These are phyloP conservation scores for Thraustochytrium sp. DNA, from an alignment of 352 stramenopile species.

Conservation along the genomic window DNA sequence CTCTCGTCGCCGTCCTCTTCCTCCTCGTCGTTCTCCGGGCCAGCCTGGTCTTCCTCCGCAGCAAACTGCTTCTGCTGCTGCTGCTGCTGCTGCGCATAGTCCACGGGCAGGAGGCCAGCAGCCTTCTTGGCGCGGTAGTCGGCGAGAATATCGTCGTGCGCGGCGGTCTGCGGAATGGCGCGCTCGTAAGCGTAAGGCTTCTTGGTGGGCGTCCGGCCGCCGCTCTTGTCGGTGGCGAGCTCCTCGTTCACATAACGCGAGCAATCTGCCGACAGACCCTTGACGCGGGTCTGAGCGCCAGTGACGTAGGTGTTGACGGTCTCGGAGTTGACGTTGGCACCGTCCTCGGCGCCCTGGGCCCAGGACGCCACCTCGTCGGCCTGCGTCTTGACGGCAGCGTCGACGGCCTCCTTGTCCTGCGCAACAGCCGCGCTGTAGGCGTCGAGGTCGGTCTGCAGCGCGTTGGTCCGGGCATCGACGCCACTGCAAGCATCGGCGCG, in stretches of 20 bases:
- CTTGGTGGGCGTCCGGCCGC: background rate
- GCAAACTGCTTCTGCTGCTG: background rate
- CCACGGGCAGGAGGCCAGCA: too few relatives aligned
- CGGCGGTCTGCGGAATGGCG: background rate
- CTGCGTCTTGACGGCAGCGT: background rate
- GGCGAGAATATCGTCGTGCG: background rate
- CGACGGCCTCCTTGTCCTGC: background rate
- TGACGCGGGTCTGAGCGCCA: background rate
- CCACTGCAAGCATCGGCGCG: background rate
- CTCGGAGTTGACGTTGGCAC: background rate
- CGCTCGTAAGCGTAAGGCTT: background rate
- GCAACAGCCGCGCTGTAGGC: background rate
- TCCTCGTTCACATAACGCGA: slow-evolving; percentile 8
- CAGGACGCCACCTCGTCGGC: background rate
- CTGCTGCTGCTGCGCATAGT: background rate
- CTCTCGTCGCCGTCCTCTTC: background rate
- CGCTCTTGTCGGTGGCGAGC: background rate
- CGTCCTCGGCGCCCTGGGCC: background rate
- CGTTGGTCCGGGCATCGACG: background rate
- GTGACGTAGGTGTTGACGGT: background rate
- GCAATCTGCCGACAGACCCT: background rate
- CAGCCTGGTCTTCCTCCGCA: background rate
- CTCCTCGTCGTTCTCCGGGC: background rate
- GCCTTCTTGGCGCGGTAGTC: background rate
- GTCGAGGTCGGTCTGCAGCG: background rate